These are phyloP conservation scores for Yueomyces sinensis DNA, from an alignment of 805 yeast genomes.

Conservation along the genomic window DNA sequence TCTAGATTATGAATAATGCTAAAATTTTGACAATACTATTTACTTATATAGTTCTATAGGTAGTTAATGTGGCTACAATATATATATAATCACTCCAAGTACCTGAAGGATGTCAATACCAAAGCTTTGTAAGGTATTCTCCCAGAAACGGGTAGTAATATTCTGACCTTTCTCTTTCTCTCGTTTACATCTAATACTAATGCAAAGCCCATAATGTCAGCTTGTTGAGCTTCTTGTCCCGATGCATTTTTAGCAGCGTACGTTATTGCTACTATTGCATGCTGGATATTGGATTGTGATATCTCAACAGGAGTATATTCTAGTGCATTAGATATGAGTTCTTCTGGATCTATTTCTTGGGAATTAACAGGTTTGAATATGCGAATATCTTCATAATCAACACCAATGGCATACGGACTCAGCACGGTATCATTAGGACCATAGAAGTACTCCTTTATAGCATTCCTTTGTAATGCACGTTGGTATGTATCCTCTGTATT, in stretches of 20 bases:
- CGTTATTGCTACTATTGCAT: constrained; percentile 58
- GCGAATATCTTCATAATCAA: constrained; percentile 44
- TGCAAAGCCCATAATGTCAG: constrained; percentile 68
- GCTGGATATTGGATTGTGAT: constrained; percentile 46
- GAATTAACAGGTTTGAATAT: constrained; percentile 42
- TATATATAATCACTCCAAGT: constrained; percentile 52
- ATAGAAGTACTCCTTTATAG: constrained; percentile 80
- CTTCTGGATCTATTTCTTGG: constrained; percentile 16
- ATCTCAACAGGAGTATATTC: constrained; percentile 29
- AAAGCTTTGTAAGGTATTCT: constrained; percentile 63
- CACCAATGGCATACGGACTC: constrained; percentile 78
- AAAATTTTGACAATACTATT: too few species aligned
- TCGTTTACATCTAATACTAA: constrained; percentile 65
- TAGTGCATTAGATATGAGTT: constrained; percentile 2
- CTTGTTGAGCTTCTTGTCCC: constrained; percentile 33
- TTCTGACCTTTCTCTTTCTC: constrained; percentile 46
- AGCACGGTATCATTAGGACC: constrained; percentile 55
- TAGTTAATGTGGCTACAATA: too few species aligned
- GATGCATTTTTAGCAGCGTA: constrained; percentile 36
- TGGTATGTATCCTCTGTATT: constrained; percentile 56
- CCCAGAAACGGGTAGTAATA: constrained; percentile 82
- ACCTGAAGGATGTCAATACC: constrained; percentile 66
- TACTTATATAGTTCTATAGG: too few species aligned
- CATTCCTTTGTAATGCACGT: constrained; percentile 59
- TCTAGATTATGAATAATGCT: too few species aligned